phyloP scores from a whole-genome alignment of 1,139 yeast genomes.

The Nakaseomyces delphensis region DNA sequence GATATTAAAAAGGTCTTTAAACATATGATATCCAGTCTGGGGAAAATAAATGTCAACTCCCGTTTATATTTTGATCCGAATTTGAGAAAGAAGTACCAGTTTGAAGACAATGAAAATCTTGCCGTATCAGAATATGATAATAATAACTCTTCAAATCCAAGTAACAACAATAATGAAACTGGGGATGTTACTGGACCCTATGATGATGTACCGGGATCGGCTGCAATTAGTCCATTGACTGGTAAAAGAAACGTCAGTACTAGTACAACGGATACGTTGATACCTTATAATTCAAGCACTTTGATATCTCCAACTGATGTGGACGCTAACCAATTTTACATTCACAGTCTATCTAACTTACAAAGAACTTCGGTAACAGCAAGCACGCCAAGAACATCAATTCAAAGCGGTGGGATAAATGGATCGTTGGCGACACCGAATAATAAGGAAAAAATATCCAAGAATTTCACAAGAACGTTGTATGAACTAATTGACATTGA shows the following conservation, averaged over 20 bases:
- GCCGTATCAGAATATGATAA: background rate
- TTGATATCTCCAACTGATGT: conserved; percentile 2
- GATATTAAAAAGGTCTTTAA: conserved; percentile 43
- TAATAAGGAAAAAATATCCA: background rate
- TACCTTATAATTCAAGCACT: conserved; percentile 2
- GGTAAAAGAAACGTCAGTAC: conserved; percentile 22
- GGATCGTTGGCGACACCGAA: conserved; percentile 1
- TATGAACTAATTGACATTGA: conserved; percentile 19
- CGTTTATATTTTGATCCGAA: conserved; percentile 40
- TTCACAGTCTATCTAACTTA: background rate
- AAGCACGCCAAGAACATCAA: conserved; percentile 8
- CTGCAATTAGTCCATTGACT: conserved; percentile 6
- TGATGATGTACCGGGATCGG: conserved; percentile 6
- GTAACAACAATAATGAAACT: conserved; percentile 5
- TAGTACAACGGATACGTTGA: conserved; percentile 27
- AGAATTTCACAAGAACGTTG: conserved; percentile 10
- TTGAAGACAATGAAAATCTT: background rate
- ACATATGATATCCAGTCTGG: conserved; percentile 44
- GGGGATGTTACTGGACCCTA: conserved; percentile 6
- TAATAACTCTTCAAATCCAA: conserved; percentile 3
- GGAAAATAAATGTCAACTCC: conserved; percentile 55
- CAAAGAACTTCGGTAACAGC: conserved; percentile 5
- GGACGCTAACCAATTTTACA: conserved; percentile 5
- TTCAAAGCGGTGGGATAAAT: conserved; percentile 7
- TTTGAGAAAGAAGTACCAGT: conserved; percentile 3